Conservation (phyloP, 441 rosid species). For the Populus tomentosa region DNA sequence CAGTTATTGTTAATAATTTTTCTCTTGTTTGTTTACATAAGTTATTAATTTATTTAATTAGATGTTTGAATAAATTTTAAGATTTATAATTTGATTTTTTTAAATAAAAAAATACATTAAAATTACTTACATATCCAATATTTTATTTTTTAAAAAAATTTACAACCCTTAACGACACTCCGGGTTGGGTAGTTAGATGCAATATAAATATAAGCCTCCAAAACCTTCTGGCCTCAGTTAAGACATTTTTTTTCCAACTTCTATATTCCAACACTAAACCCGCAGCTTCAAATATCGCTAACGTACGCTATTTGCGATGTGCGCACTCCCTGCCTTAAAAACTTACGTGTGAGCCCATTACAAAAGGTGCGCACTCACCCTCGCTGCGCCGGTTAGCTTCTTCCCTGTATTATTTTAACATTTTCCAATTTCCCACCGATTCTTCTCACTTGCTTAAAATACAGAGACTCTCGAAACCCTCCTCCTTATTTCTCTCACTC, state of each 20-base stretch:
- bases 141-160: neutral
- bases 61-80: no score
- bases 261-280: neutral
- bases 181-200: no score
- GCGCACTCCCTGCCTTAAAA: neutral
- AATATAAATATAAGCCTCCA: neutral
- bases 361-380: slow-evolving; percentile 26
- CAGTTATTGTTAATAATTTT: no score
- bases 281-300: slow-evolving; percentile 1
- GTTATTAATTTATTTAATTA: no score
- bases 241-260: neutral
- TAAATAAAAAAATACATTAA: no score
- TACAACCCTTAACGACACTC: no score
- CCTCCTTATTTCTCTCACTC: neutral
- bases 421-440: slow-evolving; percentile 20
- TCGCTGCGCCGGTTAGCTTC: slow-evolving; percentile 11
- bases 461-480: neutral
- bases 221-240: neutral
- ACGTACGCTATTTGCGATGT: neutral
- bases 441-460: slow-evolving; percentile 13
- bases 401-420: neutral
- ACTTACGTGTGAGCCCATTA: slow-evolving; percentile 15
- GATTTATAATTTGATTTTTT: no score
- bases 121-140: no score
- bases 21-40: no score